These are phyloP conservation scores for Podila minutissima DNA, from an alignment of 192 early-diverging fungal genomes.

Conservation along the genomic window DNA sequence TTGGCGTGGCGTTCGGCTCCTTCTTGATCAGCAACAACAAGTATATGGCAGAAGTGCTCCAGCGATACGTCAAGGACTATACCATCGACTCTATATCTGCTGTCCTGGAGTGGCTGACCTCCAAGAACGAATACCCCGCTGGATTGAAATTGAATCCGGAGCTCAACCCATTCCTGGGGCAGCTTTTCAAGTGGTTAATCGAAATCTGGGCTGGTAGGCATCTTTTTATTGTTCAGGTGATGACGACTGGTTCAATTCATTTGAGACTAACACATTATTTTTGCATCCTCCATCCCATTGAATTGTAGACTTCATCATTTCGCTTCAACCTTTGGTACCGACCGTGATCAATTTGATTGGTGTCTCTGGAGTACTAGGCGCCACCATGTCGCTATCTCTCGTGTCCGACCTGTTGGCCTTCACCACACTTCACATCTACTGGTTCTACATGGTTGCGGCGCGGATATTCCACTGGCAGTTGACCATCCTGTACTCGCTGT, in stretches of 20 bases:
- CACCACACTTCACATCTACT: slow-evolving; percentile 90
- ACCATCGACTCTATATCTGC: slow-evolving; percentile 75
- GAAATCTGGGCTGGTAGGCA: slow-evolving; percentile 81
- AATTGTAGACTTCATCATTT: slow-evolving; percentile 52
- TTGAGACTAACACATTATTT: neutral
- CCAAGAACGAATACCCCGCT: slow-evolving; percentile 78
- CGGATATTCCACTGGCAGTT: slow-evolving; percentile 96
- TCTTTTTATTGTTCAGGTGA: slow-evolving; percentile 1
- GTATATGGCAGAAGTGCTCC: slow-evolving; percentile 62
- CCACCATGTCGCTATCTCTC: slow-evolving; percentile 85
- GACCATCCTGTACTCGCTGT: slow-evolving; percentile 83
- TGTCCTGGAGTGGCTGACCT: slow-evolving; percentile 89
- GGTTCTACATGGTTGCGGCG: slow-evolving; percentile 95
- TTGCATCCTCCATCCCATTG: neutral
- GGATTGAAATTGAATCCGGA: slow-evolving; percentile 97
- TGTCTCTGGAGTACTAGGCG: slow-evolving; percentile 81
- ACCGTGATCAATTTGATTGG: slow-evolving; percentile 77
- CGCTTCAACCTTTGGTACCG: slow-evolving; percentile 63
- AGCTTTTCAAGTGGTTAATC: slow-evolving; percentile 91
- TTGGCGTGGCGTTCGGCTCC: slow-evolving; percentile 83
- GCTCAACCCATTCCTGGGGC: slow-evolving; percentile 87
- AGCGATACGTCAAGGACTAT: slow-evolving; percentile 61
- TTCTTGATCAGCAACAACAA: slow-evolving; percentile 72
- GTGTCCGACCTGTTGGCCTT: slow-evolving; percentile 86
- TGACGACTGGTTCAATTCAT: too few relatives aligned